Conservation (phyloP, 306 rosid genomes). For the Medicago arabica region DNA sequence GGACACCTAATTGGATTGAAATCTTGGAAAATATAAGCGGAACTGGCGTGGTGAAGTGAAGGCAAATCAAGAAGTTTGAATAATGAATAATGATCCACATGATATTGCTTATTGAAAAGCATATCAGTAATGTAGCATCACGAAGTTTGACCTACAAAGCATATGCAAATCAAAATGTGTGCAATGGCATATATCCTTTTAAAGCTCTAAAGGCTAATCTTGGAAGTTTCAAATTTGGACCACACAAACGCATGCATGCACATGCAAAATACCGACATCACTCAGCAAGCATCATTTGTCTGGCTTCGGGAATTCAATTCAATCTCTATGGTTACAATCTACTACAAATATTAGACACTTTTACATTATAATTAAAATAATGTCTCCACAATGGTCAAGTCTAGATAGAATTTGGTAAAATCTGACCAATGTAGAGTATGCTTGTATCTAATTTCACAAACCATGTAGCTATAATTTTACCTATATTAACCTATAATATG, state of each 20-base stretch:
- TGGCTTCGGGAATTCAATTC: constrained; percentile 61
- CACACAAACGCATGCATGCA: not conserved
- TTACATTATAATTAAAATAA: constrained; percentile 65
- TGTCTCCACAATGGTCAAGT: constrained; percentile 81
- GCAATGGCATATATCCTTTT: constrained; percentile 20
- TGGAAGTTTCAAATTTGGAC: constrained; percentile 22
- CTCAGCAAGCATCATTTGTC: constrained; percentile 75
- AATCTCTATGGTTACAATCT: constrained; percentile 72
- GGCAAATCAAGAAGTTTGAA: constrained; percentile 45
- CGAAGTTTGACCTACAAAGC: constrained; percentile 57
- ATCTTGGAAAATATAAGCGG: constrained; percentile 52
- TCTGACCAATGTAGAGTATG: not conserved
- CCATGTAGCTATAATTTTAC: not conserved
- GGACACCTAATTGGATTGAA: constrained; percentile 11
- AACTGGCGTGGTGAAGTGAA: constrained; percentile 54
- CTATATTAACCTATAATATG: not conserved
- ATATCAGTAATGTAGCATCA: constrained; percentile 59
- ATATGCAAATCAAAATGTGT: constrained; percentile 27
- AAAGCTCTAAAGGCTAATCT: constrained; percentile 28
- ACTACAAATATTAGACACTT: constrained; percentile 65
- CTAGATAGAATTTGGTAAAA: constrained; percentile 39
- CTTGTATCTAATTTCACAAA: not conserved
- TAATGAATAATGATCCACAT: constrained; percentile 40
- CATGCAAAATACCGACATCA: constrained; percentile 53
- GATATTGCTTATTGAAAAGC: constrained; percentile 71